A percentile compares a stretch with the other conserved stretches of the same genome.
phyloP scores from a whole-genome alignment of 345 rosid species.

The Murraya koenigii region DNA sequence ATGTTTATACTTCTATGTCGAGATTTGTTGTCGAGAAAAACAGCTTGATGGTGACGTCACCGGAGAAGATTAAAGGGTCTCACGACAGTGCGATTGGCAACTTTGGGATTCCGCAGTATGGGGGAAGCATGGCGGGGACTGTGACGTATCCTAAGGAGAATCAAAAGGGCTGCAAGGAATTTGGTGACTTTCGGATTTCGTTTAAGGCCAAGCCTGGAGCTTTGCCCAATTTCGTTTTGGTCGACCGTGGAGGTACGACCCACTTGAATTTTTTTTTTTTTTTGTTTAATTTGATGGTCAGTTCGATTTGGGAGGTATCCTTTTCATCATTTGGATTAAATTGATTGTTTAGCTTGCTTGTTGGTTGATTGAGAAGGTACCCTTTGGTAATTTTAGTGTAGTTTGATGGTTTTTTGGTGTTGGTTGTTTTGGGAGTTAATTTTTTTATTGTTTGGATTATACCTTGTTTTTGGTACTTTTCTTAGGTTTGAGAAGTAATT shows the following conservation, averaged over 20 bases:
- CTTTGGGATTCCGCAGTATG: conserved; percentile 98
- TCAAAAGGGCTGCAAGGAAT: conserved; percentile 69
- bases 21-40: conserved; percentile 98
- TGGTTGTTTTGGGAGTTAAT: neutral
- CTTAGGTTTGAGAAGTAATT: neutral
- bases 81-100: conserved; percentile 94
- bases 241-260: conserved; percentile 89
- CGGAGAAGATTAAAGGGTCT: conserved; percentile 82
- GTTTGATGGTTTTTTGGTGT: neutral
- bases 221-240: conserved; percentile 73
- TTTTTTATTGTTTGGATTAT: neutral
- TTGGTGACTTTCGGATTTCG: conserved; percentile 57
- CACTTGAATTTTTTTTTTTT: neutral
- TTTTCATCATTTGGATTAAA: neutral
- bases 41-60: conserved; percentile 80
- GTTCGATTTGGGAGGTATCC: neutral
- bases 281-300: too few species aligned
- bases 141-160: conserved; percentile 73
- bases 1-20: conserved; percentile 23
- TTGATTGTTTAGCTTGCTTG: neutral
- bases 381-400: neutral
- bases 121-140: conserved; percentile 96
- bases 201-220: conserved; percentile 75
- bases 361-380: neutral
- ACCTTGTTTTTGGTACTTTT: neutral